Evolutionary conservation across 306 rosid species (phyloP).

Genomic region (Quercus glauca): DNA sequence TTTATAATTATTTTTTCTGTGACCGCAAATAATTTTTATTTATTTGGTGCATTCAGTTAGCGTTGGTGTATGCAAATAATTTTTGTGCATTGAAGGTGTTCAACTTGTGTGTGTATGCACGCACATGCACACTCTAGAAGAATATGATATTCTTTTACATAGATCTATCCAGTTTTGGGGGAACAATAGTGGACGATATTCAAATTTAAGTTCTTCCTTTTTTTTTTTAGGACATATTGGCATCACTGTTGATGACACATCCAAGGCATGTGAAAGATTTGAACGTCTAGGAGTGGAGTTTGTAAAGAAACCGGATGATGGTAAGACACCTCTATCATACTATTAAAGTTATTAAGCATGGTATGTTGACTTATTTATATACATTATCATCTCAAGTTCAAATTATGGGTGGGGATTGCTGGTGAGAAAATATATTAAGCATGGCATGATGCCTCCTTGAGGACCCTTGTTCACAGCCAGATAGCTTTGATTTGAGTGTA

Average conservation of each 20-base stretch:
- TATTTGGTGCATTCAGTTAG: not conserved
- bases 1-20: not conserved
- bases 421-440: not conserved
- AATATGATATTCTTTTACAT: not conserved
- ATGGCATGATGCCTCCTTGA: not conserved
- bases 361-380: not conserved
- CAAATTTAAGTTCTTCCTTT: not conserved
- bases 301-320: constrained; percentile 81
- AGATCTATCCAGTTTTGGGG: not conserved
- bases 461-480: no score
- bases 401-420: not conserved
- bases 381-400: not conserved
- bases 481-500: not conserved
- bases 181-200: not conserved
- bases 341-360: not conserved
- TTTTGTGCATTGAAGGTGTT: not conserved
- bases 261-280: constrained; percentile 91
- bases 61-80: not conserved
- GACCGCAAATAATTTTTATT: not conserved
- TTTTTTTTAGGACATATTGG: constrained; percentile 78
- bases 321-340: constrained; percentile 36
- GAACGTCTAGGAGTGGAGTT: constrained; percentile 83
- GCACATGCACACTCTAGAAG: not conserved
- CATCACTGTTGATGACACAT: constrained; percentile 87
- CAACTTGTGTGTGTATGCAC: not conserved